Evolutionary conservation across 257 asterid genomes (phyloP).

Genomic region (Thymus mandschuricus): DNA sequence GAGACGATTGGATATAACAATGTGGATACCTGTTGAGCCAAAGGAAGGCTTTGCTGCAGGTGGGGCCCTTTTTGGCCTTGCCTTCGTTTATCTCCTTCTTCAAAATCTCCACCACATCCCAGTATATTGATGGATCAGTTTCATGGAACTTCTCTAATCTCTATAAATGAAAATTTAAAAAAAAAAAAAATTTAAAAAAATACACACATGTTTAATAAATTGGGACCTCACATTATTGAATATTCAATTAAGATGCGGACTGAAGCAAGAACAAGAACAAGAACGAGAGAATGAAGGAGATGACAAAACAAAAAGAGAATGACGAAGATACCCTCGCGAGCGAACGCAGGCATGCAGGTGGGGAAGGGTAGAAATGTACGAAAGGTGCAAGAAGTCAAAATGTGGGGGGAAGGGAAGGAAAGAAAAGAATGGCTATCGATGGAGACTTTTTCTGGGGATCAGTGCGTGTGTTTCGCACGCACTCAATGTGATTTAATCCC

Average conservation of each 20-base stretch:
- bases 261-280: background rate
- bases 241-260: background rate
- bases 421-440: background rate
- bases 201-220: background rate
- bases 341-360: background rate
- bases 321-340: slow-evolving; percentile 11
- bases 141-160: slow-evolving; percentile 77
- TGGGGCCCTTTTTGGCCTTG: slow-evolving; percentile 60
- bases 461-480: slow-evolving; percentile 58
- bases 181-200: background rate
- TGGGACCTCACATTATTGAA: background rate
- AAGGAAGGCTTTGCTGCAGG: slow-evolving; percentile 77
- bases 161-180: slow-evolving; percentile 31
- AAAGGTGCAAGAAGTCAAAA: slow-evolving; percentile 35
- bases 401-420: background rate
- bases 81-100: slow-evolving; percentile 68
- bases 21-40: slow-evolving; percentile 79
- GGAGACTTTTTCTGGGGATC: slow-evolving; percentile 12
- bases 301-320: no score
- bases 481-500: slow-evolving; percentile 34
- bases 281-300: background rate
- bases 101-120: slow-evolving; percentile 75
- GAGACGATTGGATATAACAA: background rate
- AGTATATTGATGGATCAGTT: slow-evolving; percentile 60
- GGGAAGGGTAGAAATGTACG: slow-evolving; percentile 17